Evolutionary conservation across 2,329 filamentous ascomycete species (phyloP).

Genomic region (Alternaria triticina): DNA sequence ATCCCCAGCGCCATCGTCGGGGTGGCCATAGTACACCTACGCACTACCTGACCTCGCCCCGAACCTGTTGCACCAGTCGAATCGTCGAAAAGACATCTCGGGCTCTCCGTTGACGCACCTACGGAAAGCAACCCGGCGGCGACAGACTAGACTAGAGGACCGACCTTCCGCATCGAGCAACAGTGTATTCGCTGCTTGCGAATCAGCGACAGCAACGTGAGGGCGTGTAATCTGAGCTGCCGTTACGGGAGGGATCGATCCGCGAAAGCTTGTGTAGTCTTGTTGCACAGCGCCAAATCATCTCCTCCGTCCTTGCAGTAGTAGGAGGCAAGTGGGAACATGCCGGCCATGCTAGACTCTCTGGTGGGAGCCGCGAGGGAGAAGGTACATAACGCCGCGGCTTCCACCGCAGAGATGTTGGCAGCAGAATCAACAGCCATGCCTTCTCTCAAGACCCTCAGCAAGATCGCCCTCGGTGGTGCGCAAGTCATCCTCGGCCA

Average conservation of each 20-base stretch:
- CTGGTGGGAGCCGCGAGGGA: slow-evolving; percentile 23
- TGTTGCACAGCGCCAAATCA: slow-evolving; percentile 8
- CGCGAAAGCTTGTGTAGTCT: slow-evolving; percentile 37
- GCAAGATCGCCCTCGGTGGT: slow-evolving; percentile 46
- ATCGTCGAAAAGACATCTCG: slow-evolving; percentile 5
- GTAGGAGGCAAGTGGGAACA: slow-evolving; percentile 11
- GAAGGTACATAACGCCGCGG: slow-evolving; percentile 37
- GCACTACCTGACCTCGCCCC: neutral
- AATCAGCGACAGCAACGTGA: slow-evolving; percentile 28
- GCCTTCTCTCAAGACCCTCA: slow-evolving; percentile 45
- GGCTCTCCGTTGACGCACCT: slow-evolving; percentile 2
- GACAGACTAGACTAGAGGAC: slow-evolving; percentile 10
- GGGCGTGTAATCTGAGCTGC: slow-evolving; percentile 27
- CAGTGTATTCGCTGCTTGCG: slow-evolving; percentile 14
- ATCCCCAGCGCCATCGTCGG: slow-evolving; percentile 1
- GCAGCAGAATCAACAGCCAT: slow-evolving; percentile 37
- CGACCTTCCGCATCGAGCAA: slow-evolving; percentile 29
- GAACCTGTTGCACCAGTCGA: slow-evolving; percentile 13
- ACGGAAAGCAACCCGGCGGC: slow-evolving; percentile 4
- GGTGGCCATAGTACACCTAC: neutral
- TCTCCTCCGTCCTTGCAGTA: slow-evolving; percentile 6
- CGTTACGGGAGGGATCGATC: slow-evolving; percentile 33
- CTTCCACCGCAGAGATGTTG: slow-evolving; percentile 11
- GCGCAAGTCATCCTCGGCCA: slow-evolving; percentile 42
- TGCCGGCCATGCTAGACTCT: slow-evolving; percentile 34